Conservation (phyloP, 2,329 filamentous ascomycete species). For the Paracorniculantispora psalliotae region DNA sequence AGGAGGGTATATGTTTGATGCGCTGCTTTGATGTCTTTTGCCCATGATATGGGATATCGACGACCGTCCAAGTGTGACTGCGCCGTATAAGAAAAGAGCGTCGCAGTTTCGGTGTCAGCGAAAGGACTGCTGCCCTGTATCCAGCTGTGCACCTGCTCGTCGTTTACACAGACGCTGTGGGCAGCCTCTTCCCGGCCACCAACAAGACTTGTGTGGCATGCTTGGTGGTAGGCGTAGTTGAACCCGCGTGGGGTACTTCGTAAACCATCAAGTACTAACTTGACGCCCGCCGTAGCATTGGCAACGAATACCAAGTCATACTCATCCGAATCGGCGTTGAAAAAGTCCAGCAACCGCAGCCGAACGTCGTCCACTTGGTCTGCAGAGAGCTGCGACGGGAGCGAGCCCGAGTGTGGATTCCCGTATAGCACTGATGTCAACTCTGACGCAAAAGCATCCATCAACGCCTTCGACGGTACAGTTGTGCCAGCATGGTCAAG, state of each 20-base stretch:
- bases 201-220: slow-evolving; percentile 82
- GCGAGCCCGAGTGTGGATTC: slow-evolving; percentile 85
- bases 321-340: slow-evolving; percentile 72
- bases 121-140: slow-evolving; percentile 38
- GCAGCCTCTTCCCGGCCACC: slow-evolving; percentile 70
- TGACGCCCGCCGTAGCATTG: slow-evolving; percentile 88
- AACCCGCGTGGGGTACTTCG: slow-evolving; percentile 66
- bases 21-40: slow-evolving; percentile 37
- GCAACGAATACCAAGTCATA: slow-evolving; percentile 90
- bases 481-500: slow-evolving; percentile 97
- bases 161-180: slow-evolving; percentile 60
- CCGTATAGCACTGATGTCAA: slow-evolving; percentile 77
- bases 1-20: slow-evolving; percentile 60
- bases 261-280: slow-evolving; percentile 76
- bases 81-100: slow-evolving; percentile 73
- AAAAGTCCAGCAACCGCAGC: slow-evolving; percentile 65
- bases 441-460: slow-evolving; percentile 74
- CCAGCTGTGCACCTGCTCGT: slow-evolving; percentile 62
- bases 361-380: slow-evolving; percentile 71
- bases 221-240: slow-evolving; percentile 75
- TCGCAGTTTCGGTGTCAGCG: slow-evolving; percentile 22
- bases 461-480: slow-evolving; percentile 70
- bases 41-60: slow-evolving; percentile 69
- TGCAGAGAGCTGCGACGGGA: slow-evolving; percentile 72
- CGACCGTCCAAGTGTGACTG: slow-evolving; percentile 91